Evolutionary conservation across 768 basidiomycete genomes (phyloP), one percentile per base, ranked within the genome.

Genomic region (Xanthoconium purpureum): DNA sequence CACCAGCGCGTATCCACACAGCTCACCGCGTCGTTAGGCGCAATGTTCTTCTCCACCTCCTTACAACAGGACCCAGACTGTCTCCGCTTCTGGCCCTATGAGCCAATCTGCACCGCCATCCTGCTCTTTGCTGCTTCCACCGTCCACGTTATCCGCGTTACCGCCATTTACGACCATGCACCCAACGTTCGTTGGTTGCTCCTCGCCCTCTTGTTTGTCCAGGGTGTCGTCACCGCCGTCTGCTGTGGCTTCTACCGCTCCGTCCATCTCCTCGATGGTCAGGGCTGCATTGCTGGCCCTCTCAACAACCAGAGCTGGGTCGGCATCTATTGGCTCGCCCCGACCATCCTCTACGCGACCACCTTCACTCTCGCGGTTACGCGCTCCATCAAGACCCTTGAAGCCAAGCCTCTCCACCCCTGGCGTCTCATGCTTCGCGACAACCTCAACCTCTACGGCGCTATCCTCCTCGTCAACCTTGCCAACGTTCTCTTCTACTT

Each of bases 351-450:
- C 20, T 90, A 71, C 56, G 81, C 65, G 9, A 61, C 64, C 46
- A 67, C 67, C 8, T 72, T 69, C 20, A 30, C 48, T n/a, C 58
- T 68, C 40, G 66, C 67, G 28, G 36, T 71, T 14, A 30, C 18
- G 11, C 64, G 67, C 18, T 71, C 67, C 33, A 33, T 70, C 15
- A 37, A 46, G 42, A 67, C 66, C 28, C 66, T 66, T 32, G 57
- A 60, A 17, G 36, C 52, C 52, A 90, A 87, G 63, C 80, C 74
- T 2, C 71, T 91, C 52, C 78, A 76, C 52, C 77, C 79, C 32
- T 93, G 91, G 91, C 90, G 91, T 66, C 78, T 93, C 62, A 92
- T 92, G 89, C 87, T 93, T 58, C 89, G 91, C 57, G 91, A 93
- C 68, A 88, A 89, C 15, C 82, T 93, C 61, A 92, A 92, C 73